Evolutionary conservation across 441 rosid genomes (phyloP).

Genomic region (Rhodomyrtus psidioides): DNA sequence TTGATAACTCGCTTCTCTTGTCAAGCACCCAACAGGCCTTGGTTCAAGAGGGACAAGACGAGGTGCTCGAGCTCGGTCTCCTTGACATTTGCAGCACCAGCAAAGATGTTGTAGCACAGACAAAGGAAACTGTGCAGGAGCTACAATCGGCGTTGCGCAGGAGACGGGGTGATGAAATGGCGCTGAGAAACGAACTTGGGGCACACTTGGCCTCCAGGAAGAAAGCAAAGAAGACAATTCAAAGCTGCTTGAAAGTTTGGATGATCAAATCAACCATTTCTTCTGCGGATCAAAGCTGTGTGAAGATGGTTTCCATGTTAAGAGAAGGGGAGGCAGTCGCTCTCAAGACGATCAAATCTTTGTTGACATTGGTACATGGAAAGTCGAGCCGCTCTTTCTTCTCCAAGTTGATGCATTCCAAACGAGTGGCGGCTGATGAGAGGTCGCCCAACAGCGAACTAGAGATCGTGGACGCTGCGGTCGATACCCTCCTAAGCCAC

Average conservation of each 20-base stretch:
- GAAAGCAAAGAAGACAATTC: conserved; percentile 11
- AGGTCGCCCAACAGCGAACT: background rate
- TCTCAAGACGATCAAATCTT: background rate
- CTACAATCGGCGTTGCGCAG: conserved; percentile 25
- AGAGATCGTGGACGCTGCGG: background rate
- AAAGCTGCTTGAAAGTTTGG: conserved; percentile 7
- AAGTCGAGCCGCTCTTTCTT: background rate
- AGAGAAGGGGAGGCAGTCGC: conserved; percentile 18
- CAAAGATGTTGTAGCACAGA: conserved; percentile 21
- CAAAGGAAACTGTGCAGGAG: conserved; percentile 20
- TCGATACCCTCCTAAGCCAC: background rate
- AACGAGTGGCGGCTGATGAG: background rate
- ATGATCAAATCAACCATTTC: conserved; percentile 4
- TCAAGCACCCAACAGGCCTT: conserved; percentile 12
- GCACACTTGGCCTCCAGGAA: conserved; percentile 11
- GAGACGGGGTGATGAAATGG: conserved; percentile 13
- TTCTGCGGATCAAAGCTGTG: background rate
- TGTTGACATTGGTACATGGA: background rate
- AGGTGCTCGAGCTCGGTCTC: conserved; percentile 24
- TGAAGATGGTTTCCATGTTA: background rate
- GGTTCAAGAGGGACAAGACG: conserved; percentile 17
- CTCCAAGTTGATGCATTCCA: background rate
- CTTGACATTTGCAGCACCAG: conserved; percentile 28
- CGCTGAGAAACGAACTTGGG: background rate
- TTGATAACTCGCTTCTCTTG: background rate